Base-by-base conservation (phyloP, 192 early-diverging fungal genomes). In the Coemansia sp. region DNA sequence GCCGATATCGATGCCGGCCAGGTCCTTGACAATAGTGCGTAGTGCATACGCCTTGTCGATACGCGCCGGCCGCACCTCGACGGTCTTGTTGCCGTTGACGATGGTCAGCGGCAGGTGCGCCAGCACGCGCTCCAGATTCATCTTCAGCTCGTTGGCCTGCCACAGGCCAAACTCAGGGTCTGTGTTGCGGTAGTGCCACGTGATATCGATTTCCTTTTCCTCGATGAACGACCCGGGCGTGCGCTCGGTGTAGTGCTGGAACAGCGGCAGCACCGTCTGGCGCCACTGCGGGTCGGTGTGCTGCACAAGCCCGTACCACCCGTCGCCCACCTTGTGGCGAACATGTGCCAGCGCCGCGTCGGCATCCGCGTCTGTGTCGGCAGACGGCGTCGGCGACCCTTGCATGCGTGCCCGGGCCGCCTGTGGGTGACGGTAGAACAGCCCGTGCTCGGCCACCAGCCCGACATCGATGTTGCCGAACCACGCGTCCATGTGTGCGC, bases 141-240 rank as follows among this genome's bases (percentile, higher is more conserved):
- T 90, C 66, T 97, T 93, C 41, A 99, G 87, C 81, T 99, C 98
- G 51, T 94, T 94, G 36, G 97, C 96, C 86, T 99, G 97, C 97
- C 98, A 99, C 45, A 85, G 82, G 4, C 97, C 97, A 86, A 96
- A 97, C 79, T 97, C 95, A 2, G 91, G 89, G 71, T 95, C 95
- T 0, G 96, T 93, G 78, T 94, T 93, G 56, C 95, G 89, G 79
- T 98, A 99, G 70, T 98, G 95, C 97, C 97, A 99, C 11, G 97
- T 98, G 35, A 99, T 64, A 69, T 97, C 97, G 60, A 98, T 91
- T 76, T 99, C 97, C 87, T 99, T 99, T 72, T 96, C 94, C 86
- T 99, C 98, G 78, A 99, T 94, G 64, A 95, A 97, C 17, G 91
- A 92, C 2, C 97, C 97, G 0, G 97, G 98, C 9, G 98, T 99